Conservation (phyloP, 1,284 basidiomycete genomes). For the Microstroma glucosiphilum region DNA sequence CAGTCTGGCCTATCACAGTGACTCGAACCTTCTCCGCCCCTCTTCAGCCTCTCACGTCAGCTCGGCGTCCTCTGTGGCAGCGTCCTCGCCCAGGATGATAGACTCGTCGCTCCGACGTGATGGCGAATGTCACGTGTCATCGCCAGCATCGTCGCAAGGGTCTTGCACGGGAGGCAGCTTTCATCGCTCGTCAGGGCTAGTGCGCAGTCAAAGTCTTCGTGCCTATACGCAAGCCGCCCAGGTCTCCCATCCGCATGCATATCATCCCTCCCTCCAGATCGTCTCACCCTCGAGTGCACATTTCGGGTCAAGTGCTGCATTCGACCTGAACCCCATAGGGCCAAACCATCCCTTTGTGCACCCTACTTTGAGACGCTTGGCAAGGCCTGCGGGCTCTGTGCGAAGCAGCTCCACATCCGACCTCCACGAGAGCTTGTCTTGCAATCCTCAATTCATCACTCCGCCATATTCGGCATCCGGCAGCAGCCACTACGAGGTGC, state of each 20-base stretch:
- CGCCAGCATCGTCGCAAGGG: no score
- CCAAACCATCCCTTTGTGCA: background rate
- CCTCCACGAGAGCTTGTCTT: conserved; percentile 6
- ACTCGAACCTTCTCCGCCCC: no score
- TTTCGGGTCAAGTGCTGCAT: no score
- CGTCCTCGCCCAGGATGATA: no score
- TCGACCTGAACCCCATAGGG: background rate
- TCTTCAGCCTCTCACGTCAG: no score
- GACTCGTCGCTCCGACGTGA: no score
- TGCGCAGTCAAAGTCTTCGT: background rate
- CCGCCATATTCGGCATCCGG: background rate
- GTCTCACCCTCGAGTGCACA: no score
- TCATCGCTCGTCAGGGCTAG: background rate
- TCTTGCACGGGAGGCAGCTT: no score
- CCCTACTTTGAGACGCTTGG: background rate
- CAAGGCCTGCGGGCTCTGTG: background rate
- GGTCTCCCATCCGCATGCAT: background rate
- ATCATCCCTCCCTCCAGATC: background rate
- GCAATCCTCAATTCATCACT: conserved; percentile 12
- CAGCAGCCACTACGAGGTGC: background rate
- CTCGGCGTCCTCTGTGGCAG: no score
- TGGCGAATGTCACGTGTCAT: no score
- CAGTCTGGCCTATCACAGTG: no score
- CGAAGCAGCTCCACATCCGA: conserved; percentile 5
- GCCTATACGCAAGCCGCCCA: background rate